Percentiles rank a stretch among this genome's conserved stretches.
Conservation (phyloP, 2,329 filamentous ascomycete species). For the Aspergillus glaucus region DNA sequence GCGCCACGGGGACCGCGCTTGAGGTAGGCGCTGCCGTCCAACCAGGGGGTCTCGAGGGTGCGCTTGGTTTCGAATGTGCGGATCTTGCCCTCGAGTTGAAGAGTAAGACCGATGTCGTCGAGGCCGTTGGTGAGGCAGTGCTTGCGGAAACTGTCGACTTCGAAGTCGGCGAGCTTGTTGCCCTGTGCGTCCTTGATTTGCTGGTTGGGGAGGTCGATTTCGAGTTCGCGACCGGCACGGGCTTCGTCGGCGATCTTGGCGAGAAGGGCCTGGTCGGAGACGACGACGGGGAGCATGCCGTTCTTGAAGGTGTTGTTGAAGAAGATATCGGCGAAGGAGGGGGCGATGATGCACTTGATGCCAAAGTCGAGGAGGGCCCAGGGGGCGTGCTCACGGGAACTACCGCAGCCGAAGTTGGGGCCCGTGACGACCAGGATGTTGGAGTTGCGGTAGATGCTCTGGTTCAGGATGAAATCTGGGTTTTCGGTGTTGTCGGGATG, state of each 20-base stretch:
- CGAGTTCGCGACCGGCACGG: constrained; percentile 71
- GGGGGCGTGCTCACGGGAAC: constrained; percentile 87
- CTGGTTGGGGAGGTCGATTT: constrained; percentile 83
- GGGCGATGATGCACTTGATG: constrained; percentile 87
- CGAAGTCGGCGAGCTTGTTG: constrained; percentile 68
- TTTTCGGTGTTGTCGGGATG: constrained; percentile 66
- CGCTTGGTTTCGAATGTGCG: constrained; percentile 71
- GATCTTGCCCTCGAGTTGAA: constrained; percentile 89
- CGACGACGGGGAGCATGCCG: constrained; percentile 85
- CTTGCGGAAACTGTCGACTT: constrained; percentile 89
- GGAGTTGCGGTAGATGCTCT: constrained; percentile 72
- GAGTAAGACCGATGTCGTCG: constrained; percentile 91
- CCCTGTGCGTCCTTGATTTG: constrained; percentile 70
- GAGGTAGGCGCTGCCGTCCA: constrained; percentile 81
- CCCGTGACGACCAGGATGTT: constrained; percentile 92
- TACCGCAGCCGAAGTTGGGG: constrained; percentile 91
- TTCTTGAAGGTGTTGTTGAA: constrained; percentile 99
- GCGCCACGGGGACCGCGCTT: constrained; percentile 48
- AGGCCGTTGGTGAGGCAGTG: constrained; percentile 90
- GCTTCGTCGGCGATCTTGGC: constrained; percentile 71
- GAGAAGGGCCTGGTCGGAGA: constrained; percentile 61
- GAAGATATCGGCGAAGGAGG: constrained; percentile 87
- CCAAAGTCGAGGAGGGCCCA: constrained; percentile 97
- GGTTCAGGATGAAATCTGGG: constrained; percentile 79
- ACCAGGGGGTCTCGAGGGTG: constrained; percentile 75